Conservation (phyloP, 78 protist genomes). For the Pigoraptor vietnamica region DNA sequence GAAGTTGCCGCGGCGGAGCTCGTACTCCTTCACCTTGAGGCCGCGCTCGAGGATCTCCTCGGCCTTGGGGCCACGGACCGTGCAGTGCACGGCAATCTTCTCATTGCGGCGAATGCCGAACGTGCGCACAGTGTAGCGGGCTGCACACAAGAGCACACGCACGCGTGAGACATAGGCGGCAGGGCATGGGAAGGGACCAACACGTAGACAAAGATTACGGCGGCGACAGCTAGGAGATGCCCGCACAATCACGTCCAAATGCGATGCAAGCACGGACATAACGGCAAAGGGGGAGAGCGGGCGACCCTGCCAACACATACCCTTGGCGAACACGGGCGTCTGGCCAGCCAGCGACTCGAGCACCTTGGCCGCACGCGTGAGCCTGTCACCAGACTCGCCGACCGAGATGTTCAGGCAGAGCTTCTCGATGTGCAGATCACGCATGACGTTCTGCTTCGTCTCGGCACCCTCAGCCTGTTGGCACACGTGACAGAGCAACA, state of each 20-base stretch:
- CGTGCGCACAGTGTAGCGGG: slow-evolving; percentile 95
- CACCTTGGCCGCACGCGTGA: slow-evolving; percentile 98
- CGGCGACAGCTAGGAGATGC: too few relatives aligned
- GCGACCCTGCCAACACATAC: slow-evolving; percentile 24
- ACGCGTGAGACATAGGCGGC: too few relatives aligned
- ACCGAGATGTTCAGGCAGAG: slow-evolving; percentile 95
- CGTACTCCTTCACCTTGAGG: slow-evolving; percentile 95
- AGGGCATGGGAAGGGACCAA: too few relatives aligned
- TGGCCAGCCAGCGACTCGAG: slow-evolving; percentile 96
- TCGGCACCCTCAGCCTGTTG: not conserved
- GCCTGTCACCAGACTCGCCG: slow-evolving; percentile 97
- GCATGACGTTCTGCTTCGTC: slow-evolving; percentile 72
- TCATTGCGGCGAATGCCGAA: slow-evolving; percentile 98
- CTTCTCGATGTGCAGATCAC: slow-evolving; percentile 86
- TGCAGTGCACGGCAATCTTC: slow-evolving; percentile 93
- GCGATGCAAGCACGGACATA: not conserved
- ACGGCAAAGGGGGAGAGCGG: not conserved
- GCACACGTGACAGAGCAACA: too few relatives aligned
- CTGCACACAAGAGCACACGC: slow-evolving; percentile 40
- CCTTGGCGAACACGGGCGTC: slow-evolving; percentile 88
- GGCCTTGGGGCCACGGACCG: slow-evolving; percentile 98
- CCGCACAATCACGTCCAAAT: too few relatives aligned
- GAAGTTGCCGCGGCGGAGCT: slow-evolving; percentile 84
- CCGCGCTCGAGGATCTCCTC: slow-evolving; percentile 93
- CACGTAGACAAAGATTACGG: too few relatives aligned